Evolutionary conservation across 805 yeast genomes (phyloP), one percentile per base, ranked within the genome.

Genomic region (Candida ovalis): DNA sequence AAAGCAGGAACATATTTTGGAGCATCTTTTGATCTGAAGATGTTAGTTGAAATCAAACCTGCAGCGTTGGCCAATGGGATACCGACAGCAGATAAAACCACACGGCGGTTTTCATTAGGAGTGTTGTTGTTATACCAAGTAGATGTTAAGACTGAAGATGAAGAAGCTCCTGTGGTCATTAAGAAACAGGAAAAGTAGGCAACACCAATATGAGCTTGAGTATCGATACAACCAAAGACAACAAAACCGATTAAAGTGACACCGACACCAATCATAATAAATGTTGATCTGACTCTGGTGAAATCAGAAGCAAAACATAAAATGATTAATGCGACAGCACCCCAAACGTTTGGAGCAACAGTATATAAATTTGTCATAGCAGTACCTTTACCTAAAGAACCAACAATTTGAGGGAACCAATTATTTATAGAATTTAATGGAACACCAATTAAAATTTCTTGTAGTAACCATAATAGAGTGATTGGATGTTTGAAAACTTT

Each of bases 51-150:
- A 42, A 79, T 74, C 48, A 79, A 72, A 47, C 83, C 83, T 40
- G 81, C 82, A 37, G 78, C 73, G 54, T 79, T 79, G 19, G 81
- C 82, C 47, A 78, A 68, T 3, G 82, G 81, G 53, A 78, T 74
- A 40, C 78, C 79, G 18, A 75, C 70, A 4, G 79, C 75, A 5
- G 76, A 68, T 39, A 75, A 61, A 19, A 74, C 75, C 10, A 72
- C 77, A 47, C 80, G 69, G 40, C 77, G 62, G 44, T 69, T 70
- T 45, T 67, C 73, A 46, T 73, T 72, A 4, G 78, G 77, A 2
- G 73, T 73, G 36, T 76, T 76, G 57, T 76, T 75, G 46, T 70
- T 73, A 52, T 73, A 76, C 80, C 80, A 76, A 1, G 79, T 72
- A 1, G 78, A 74, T 1, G 76, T 72, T 39, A 76, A 59, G 4